Conservation (phyloP, 1,284 basidiomycete species). For the Peniophora sp. region DNA sequence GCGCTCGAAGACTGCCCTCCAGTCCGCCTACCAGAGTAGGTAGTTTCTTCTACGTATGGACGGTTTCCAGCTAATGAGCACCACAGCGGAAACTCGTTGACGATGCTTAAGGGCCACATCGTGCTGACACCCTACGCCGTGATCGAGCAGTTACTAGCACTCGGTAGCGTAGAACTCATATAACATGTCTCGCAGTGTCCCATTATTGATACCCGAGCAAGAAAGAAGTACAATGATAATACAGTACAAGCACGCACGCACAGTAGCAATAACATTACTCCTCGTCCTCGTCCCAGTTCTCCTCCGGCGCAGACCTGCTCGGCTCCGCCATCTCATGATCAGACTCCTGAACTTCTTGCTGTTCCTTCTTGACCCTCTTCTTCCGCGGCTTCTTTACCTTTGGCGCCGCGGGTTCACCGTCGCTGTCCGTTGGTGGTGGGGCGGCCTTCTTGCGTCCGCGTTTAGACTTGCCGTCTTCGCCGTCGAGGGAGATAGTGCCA, state of each 20-base stretch:
- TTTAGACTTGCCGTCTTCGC: constrained; percentile 47
- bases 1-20: constrained; percentile 65
- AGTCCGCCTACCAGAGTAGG: constrained; percentile 68
- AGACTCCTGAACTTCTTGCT: constrained; percentile 16
- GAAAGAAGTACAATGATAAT: constrained; percentile 5
- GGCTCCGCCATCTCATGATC: constrained; percentile 9
- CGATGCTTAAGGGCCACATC: constrained; percentile 65
- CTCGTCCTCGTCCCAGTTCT: constrained; percentile 13
- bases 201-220: not conserved
- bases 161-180: constrained; percentile 68
- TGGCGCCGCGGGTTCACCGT: not conserved
- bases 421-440: constrained; percentile 17
- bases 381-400: constrained; percentile 14
- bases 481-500: constrained; percentile 65
- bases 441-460: constrained; percentile 44
- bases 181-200: constrained; percentile 19
- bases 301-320: not conserved
- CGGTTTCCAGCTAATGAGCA: not conserved
- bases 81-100: constrained; percentile 49
- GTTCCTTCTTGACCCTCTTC: constrained; percentile 19
- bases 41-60: constrained; percentile 2
- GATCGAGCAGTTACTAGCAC: constrained; percentile 59
- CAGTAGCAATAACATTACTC: not conserved
- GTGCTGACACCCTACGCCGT: constrained; percentile 62
- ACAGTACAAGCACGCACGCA: not conserved